Evolutionary conservation across 2,329 filamentous ascomycete genomes (phyloP), one percentile per base, ranked within the genome.

Genomic region (Penicillium janthinellum): DNA sequence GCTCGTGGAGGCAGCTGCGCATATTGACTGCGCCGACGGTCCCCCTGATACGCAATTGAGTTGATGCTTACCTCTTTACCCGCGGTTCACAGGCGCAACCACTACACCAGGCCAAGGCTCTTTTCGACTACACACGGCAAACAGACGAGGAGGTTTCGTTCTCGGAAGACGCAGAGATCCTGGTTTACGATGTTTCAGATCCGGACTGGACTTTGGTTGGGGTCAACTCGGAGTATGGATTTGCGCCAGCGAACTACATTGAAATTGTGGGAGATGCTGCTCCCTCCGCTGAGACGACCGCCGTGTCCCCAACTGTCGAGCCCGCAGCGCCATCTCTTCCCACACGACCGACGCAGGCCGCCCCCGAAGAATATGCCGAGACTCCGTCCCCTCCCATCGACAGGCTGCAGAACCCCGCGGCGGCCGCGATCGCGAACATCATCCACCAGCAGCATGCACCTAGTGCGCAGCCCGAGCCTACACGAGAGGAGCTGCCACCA

Each of bases 101-200:
- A 25, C 77, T 86, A 62, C 81, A 86, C 62, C 84, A 88, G 67
- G 95, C 94, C 52, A 92, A 90, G 75, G 91, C 95, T n/a, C 85
- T 98, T n/a, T 99, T 94, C 81, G 95, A 99, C 76, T 99, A 99
- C 76, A 91, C 91, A 53, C 87, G 94, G 69, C 95, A 99, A 79
- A 99, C 95, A 25, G 95, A 99, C 73, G 95, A 99, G 78, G 95
- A 99, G 78, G 83, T 99, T 10, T 98, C 94, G 25, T 98, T 99
- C 74, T 86, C 91, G 51, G 95, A 99, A 80, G 93, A 96, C 73
- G 88, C 90, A 42, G 79, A 86, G 47, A 84, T 99, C 51, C 82
- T 90, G 61, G 90, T 99, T 50, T 98, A 91, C 78, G 95, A 99
- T 76, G 88, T 84, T 10, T 90, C 92, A 5, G 95, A 99, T 75